Percentiles rank a stretch among this genome's conserved stretches.
Evolutionary conservation across 192 early-diverging fungal species (phyloP).

Genomic region (Endogone sp.): DNA sequence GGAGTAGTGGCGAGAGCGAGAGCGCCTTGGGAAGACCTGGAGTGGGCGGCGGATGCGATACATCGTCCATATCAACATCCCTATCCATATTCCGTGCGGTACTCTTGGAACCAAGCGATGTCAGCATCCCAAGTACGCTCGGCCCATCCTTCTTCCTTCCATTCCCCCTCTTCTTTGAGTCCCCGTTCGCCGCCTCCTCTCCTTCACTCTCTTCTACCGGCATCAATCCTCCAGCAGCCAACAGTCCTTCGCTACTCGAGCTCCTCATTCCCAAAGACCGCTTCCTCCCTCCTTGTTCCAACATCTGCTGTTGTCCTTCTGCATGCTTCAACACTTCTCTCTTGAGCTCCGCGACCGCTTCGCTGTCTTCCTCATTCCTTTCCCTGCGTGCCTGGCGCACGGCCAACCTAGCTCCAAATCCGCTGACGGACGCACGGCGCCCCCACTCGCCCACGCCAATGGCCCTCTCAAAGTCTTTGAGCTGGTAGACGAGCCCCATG

Average conservation of each 20-base stretch:
- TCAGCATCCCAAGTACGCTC: neutral
- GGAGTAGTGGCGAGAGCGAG: no score
- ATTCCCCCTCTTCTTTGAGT: neutral
- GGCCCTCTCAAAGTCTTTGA: conserved; percentile 62
- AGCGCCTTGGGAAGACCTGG: no score
- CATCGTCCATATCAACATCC: neutral
- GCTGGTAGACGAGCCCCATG: conserved; percentile 73
- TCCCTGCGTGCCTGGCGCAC: neutral
- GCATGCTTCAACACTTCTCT: neutral
- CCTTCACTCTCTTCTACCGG: neutral
- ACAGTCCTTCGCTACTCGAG: neutral
- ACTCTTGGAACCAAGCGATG: neutral
- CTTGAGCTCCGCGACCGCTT: neutral
- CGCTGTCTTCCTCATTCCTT: neutral
- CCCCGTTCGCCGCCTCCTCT: neutral
- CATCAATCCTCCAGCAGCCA: neutral
- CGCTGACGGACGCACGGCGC: neutral
- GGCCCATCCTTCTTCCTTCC: neutral
- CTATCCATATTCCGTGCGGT: neutral
- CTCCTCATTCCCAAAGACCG: neutral
- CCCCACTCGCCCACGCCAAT: conserved; percentile 4
- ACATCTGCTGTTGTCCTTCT: neutral
- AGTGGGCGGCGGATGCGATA: neutral
- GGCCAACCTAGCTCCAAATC: neutral
- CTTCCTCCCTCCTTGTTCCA: neutral